Evolutionary conservation across 805 yeast genomes (phyloP), one percentile per base, ranked within the genome.

Genomic region (Pichia ethanolica): DNA sequence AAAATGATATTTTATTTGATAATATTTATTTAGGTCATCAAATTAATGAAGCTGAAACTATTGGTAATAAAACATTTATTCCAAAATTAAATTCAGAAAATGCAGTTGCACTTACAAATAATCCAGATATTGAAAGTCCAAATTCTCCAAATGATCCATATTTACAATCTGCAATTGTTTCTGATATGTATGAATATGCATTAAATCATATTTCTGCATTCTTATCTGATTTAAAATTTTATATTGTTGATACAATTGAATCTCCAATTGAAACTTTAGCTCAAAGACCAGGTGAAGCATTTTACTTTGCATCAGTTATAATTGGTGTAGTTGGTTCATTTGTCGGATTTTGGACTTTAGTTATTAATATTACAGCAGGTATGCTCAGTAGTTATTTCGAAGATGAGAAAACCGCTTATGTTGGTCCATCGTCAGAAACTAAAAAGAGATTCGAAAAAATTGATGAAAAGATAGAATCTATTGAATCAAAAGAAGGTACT

Each of bases 1-100:
- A 86, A 55, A 73, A 74, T 40, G 78, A 86, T 45, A 78, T 89
- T 45, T 57, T 86, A 63, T 87, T 89, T 63, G 88, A 88, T 64
- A 87, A 89, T 68, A 79, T 89, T 53, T 90, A 89, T 64, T 65
- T 89, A 53, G 97, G 97, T 33, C 90, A 87, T 62, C 80, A 86
- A 1, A 70, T 89, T n/a, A 71, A 69, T 37, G 96, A 89, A 61
- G 97, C 97, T 11, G 96, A 90, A 70, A 49, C 61, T 9, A 72
- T 89, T 55, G 97, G 97, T 34, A 89, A 90, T 62, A 65, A 69
- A 8, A 89, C 97, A 0, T 89, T 78, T 65, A 57, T 66, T 35
- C 73, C 78, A 27, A 84, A 84, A 63, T 64, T 67, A 26, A 71
- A 68, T 13, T 55, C 80, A 40, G 89, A 84, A 64, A 69, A 69